Base-by-base conservation (phyloP, 2,329 filamentous ascomycete species). In the Colletotrichum lentis region DNA sequence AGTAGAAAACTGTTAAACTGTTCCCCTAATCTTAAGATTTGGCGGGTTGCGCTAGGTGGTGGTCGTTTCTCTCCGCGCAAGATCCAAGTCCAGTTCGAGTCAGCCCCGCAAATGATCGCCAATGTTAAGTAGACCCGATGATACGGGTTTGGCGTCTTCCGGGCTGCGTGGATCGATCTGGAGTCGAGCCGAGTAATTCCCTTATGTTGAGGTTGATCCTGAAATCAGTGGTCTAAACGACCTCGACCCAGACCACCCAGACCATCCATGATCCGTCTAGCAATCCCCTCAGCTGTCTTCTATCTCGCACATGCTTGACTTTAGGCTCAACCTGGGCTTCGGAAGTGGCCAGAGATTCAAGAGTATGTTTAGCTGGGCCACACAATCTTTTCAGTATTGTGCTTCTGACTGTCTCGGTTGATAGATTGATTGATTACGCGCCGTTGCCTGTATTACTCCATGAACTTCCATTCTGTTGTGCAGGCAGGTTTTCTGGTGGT, bases 51-150 rank as follows among this genome's bases (percentile, higher is more conserved):
- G 41, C 12, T 18, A 5, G 10, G 7, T 11, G 10, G 3, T 11
- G 57, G 49, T 35, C 31, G 39, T 20, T 10, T 16, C 24, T 61
- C 16, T 22, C 41, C 16, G 41, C 31, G 41, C 35, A 16, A 10
- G 20, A 54, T 35, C 39, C 18, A 56, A 39, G 3, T 8, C 31
- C 27, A 27, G 10, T 54, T 56, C 46, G 57, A 22, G 43, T 24
- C 56, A 47, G 62, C 62, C 62, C 62, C 62, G 27, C 56, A 65
- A 11, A 22, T 61, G 62, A 65, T 41, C 57, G 63, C 63, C 52
- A 66, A 56, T 62, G 63, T 66, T 62, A 66, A 66, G 63, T 35
- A 37, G 57, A 66, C 63, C 63, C 63, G 63, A 62, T 14, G 35
- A 35, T 37, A 49, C 56, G 62, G 62, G 54, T 53, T 49, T 47